Percentiles rank a stretch among this genome's conserved stretches.
These are phyloP conservation scores for Cyclotella sp. DNA, from an alignment of 108 stramenopile genomes.

Conservation along the genomic window DNA sequence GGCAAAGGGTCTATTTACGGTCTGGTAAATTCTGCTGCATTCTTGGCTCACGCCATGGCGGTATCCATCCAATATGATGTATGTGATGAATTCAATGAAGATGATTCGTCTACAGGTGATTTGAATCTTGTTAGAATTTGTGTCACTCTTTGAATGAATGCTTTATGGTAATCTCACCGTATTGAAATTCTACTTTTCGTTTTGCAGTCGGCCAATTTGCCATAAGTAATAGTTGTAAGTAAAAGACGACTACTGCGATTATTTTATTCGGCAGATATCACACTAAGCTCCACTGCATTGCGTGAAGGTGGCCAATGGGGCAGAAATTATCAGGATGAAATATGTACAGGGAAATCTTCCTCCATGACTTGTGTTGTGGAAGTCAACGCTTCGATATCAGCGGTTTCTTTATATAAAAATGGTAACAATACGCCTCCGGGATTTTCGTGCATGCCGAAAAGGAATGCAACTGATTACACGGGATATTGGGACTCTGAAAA, in stretches of 20 bases:
- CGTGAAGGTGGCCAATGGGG: constrained; percentile 34
- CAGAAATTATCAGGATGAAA: constrained; percentile 33
- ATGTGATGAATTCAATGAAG: constrained; percentile 45
- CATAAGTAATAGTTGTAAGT: constrained; percentile 25
- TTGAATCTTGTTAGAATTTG: not conserved
- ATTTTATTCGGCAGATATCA: not conserved
- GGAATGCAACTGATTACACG: constrained; percentile 26
- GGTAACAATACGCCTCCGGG: constrained; percentile 18
- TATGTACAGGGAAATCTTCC: constrained; percentile 11
- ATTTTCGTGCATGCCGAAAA: constrained; percentile 24
- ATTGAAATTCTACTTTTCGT: too few relatives aligned
- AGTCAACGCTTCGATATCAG: constrained; percentile 21
- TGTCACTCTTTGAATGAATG: not conserved
- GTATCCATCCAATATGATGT: constrained; percentile 45
- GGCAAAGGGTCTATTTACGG: constrained; percentile 24
- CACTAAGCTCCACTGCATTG: not conserved
- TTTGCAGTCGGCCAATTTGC: constrained; percentile 17
- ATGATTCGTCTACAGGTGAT: constrained; percentile 5
- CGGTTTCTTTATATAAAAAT: constrained; percentile 16
- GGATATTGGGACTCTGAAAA: constrained; percentile 32
- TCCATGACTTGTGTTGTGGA: constrained; percentile 36
- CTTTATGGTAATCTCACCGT: too few relatives aligned
- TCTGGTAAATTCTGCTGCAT: constrained; percentile 39
- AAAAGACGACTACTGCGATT: not conserved
- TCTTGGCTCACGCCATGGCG: constrained; percentile 30